These are phyloP conservation scores for Coemansia sp. DNA, from an alignment of 192 early-diverging fungal genomes.

Conservation along the genomic window DNA sequence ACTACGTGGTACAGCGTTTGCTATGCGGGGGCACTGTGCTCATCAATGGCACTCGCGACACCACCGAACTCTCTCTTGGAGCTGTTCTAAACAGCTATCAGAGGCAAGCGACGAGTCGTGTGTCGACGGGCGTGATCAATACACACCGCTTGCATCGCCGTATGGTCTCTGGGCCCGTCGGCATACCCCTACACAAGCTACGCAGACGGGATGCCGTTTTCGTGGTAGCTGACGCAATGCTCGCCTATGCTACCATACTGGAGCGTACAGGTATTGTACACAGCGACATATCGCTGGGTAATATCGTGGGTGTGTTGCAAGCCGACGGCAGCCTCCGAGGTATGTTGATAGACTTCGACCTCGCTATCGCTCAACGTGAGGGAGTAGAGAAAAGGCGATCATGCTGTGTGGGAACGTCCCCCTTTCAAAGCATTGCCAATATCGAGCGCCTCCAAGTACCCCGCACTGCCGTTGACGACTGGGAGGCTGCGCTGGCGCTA, in stretches of 20 bases:
- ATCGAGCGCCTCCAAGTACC: too few species aligned
- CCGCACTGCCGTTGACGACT: too few species aligned
- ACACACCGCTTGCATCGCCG: slow-evolving; percentile 34
- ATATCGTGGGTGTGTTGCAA: slow-evolving; percentile 37
- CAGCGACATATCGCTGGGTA: slow-evolving; percentile 52
- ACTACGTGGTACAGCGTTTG: slow-evolving; percentile 26
- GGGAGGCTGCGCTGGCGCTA: too few species aligned
- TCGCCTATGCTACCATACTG: slow-evolving; percentile 33
- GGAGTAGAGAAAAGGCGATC: too few species aligned
- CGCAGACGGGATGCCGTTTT: slow-evolving; percentile 30
- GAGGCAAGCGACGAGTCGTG: too few species aligned
- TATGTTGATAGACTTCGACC: slow-evolving; percentile 55
- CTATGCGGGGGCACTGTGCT: slow-evolving; percentile 44
- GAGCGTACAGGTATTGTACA: slow-evolving; percentile 30
- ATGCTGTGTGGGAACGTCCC: too few species aligned
- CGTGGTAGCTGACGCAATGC: slow-evolving; percentile 49
- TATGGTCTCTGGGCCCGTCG: slow-evolving; percentile 46
- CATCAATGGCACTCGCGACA: slow-evolving; percentile 26
- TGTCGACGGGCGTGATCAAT: too few species aligned
- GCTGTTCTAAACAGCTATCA: too few species aligned
- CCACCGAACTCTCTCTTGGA: too few species aligned
- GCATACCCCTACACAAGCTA: slow-evolving; percentile 30
- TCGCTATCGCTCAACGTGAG: too few species aligned
- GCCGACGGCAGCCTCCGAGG: slow-evolving; percentile 24
- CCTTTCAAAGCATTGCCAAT: too few species aligned